These are phyloP conservation scores for Arachnomyces sp. DNA, from an alignment of 2,329 filamentous ascomycete species.

Conservation along the genomic window DNA sequence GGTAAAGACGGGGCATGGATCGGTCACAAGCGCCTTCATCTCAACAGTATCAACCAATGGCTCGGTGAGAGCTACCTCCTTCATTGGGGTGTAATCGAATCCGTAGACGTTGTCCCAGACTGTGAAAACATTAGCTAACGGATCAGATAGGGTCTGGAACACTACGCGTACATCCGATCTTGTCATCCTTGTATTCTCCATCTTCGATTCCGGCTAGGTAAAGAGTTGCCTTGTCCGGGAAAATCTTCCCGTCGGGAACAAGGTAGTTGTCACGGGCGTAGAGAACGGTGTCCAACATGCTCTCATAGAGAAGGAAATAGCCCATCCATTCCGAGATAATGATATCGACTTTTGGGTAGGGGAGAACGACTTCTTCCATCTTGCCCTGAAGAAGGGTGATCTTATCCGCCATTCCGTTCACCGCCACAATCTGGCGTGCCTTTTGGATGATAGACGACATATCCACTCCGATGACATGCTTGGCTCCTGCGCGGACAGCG, in stretches of 20 bases:
- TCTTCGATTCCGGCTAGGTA: slow-evolving; percentile 96
- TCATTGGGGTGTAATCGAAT: slow-evolving; percentile 92
- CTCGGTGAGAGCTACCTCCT: slow-evolving; percentile 86
- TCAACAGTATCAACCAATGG: slow-evolving; percentile 97
- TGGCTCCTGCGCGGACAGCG: slow-evolving; percentile 88
- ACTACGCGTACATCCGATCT: slow-evolving; percentile 80
- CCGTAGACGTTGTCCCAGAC: slow-evolving; percentile 99
- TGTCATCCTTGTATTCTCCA: slow-evolving; percentile 99
- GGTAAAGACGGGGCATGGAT: slow-evolving; percentile 74
- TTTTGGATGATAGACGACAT: slow-evolving; percentile 99
- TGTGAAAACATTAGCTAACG: slow-evolving; percentile 37
- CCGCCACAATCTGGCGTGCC: slow-evolving; percentile 86
- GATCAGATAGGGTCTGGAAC: neutral
- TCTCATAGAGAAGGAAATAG: slow-evolving; percentile 97
- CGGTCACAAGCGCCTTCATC: slow-evolving; percentile 91
- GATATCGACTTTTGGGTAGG: slow-evolving; percentile 94
- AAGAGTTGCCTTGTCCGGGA: slow-evolving; percentile 97
- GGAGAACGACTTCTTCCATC: slow-evolving; percentile 96
- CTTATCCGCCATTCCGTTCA: slow-evolving; percentile 88
- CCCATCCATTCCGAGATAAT: slow-evolving; percentile 99
- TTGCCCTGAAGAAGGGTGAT: slow-evolving; percentile 98
- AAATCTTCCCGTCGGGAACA: slow-evolving; percentile 79
- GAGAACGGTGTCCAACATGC: slow-evolving; percentile 96
- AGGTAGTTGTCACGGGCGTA: slow-evolving; percentile 94
- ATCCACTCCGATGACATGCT: slow-evolving; percentile 97